Evolutionary conservation across 2,329 filamentous ascomycete genomes (phyloP).

Genomic region (Cryphonectria parasitica): DNA sequence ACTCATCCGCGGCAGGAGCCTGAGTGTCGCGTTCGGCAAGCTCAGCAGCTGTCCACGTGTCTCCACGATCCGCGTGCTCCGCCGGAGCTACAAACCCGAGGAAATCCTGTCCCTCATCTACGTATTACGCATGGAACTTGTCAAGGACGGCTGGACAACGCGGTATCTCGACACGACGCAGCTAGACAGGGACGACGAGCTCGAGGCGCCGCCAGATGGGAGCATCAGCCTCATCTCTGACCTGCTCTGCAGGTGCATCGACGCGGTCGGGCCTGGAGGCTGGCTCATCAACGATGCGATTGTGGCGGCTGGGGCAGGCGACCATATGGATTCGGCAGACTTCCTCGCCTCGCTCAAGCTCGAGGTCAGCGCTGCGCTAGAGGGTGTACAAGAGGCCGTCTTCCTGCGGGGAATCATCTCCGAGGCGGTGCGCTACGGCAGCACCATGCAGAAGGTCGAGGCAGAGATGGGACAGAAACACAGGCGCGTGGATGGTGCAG

Average conservation of each 20-base stretch:
- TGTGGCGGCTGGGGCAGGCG: conserved; percentile 45
- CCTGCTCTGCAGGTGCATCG: conserved; percentile 72
- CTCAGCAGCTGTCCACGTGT: conserved; percentile 67
- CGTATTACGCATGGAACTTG: conserved; percentile 72
- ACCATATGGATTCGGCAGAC: conserved; percentile 61
- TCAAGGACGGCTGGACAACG: conserved; percentile 75
- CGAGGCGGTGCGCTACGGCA: conserved; percentile 67
- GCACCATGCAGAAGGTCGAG: conserved; percentile 39
- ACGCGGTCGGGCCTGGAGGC: conserved; percentile 74
- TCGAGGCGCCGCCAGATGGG: conserved; percentile 62
- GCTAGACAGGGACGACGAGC: conserved; percentile 50
- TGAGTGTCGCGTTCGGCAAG: conserved; percentile 71
- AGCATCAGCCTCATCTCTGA: conserved; percentile 73
- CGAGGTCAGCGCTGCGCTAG: conserved; percentile 72
- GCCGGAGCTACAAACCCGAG: conserved; percentile 64
- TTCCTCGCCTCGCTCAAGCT: conserved; percentile 68
- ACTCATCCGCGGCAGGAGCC: conserved; percentile 62
- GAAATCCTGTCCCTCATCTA: conserved; percentile 74
- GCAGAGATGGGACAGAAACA: conserved; percentile 31
- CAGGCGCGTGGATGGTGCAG: conserved; percentile 14
- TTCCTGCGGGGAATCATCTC: conserved; percentile 66
- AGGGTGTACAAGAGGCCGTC: conserved; percentile 71
- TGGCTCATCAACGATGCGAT: conserved; percentile 70
- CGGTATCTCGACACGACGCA: conserved; percentile 66
- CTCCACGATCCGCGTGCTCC: conserved; percentile 65